Evolutionary conservation across 1,139 yeast genomes (phyloP).

Genomic region (Hansenula anomala): DNA sequence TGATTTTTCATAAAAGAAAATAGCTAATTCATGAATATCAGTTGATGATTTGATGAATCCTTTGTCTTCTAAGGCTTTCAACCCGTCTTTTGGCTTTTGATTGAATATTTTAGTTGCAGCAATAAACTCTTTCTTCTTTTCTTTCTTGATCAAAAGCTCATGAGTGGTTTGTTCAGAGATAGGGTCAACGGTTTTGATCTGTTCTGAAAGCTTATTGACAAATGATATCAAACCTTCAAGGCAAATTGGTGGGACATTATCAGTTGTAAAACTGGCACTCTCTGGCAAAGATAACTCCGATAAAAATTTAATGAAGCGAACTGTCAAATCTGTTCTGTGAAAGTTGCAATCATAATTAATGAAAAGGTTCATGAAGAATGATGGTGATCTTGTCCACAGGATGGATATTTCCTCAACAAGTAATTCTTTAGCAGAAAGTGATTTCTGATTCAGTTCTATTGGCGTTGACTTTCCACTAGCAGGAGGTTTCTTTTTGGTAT

Average conservation of each 20-base stretch:
- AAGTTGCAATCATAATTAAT: constrained; percentile 89
- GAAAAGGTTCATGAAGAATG: constrained; percentile 71
- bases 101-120: constrained; percentile 72
- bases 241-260: constrained; percentile 89
- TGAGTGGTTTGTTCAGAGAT: constrained; percentile 3
- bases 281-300: constrained; percentile 79
- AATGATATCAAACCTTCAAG: constrained; percentile 79
- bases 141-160: constrained; percentile 35
- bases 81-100: constrained; percentile 71
- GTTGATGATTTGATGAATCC: constrained; percentile 60
- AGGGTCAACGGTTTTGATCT: constrained; percentile 36
- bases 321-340: constrained; percentile 79
- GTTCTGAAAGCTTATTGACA: constrained; percentile 59
- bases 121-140: constrained; percentile 67
- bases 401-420: constrained; percentile 81
- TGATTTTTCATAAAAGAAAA: constrained; percentile 72
- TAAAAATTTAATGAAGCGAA: constrained; percentile 61
- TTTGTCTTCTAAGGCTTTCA: constrained; percentile 53
- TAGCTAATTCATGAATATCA: constrained; percentile 59
- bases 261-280: constrained; percentile 70
- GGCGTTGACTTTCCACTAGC: constrained; percentile 19
- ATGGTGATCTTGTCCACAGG: constrained; percentile 78
- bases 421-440: constrained; percentile 64
- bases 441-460: constrained; percentile 22
- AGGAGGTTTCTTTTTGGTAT: constrained; percentile 11